phyloP scores from a whole-genome alignment of 2,329 filamentous ascomycete species.

The Fusarium redolens region DNA sequence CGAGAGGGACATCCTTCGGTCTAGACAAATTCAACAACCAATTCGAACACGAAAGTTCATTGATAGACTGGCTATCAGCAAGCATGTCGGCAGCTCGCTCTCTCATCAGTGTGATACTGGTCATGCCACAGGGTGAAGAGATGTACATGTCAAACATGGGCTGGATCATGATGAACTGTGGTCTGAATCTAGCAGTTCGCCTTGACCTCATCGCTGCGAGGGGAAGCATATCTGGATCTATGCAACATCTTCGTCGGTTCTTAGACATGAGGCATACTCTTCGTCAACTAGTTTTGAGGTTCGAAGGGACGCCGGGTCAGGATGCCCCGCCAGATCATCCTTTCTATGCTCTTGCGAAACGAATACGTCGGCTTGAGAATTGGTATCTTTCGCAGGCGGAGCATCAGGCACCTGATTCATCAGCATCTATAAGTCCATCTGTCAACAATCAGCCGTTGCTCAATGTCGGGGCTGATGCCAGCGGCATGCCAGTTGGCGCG shows the following conservation, averaged over 20 bases:
- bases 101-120: slow-evolving; percentile 37
- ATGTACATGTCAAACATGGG: slow-evolving; percentile 46
- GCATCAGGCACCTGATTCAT: not conserved
- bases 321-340: slow-evolving; percentile 23
- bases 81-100: slow-evolving; percentile 46
- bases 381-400: slow-evolving; percentile 29
- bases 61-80: slow-evolving; percentile 44
- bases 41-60: slow-evolving; percentile 5
- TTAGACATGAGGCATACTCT: slow-evolving; percentile 45
- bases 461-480: not conserved
- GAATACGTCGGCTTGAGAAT: slow-evolving; percentile 26
- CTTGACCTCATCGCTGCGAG: slow-evolving; percentile 45
- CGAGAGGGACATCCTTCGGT: slow-evolving; percentile 42
- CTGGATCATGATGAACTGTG: slow-evolving; percentile 49
- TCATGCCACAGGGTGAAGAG: slow-evolving; percentile 43
- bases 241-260: slow-evolving; percentile 41
- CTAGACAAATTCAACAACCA: slow-evolving; percentile 38
- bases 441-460: not conserved
- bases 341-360: slow-evolving; percentile 38
- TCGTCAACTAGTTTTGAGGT: slow-evolving; percentile 43
- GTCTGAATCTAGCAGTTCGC: slow-evolving; percentile 43
- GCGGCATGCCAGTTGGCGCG: not conserved
- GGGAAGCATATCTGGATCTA: slow-evolving; percentile 29
- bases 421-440: not conserved
- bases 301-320: slow-evolving; percentile 34